Evolutionary conservation across 169 alveolate genomes (phyloP).

Genomic region (Plasmodium knowlesi): DNA sequence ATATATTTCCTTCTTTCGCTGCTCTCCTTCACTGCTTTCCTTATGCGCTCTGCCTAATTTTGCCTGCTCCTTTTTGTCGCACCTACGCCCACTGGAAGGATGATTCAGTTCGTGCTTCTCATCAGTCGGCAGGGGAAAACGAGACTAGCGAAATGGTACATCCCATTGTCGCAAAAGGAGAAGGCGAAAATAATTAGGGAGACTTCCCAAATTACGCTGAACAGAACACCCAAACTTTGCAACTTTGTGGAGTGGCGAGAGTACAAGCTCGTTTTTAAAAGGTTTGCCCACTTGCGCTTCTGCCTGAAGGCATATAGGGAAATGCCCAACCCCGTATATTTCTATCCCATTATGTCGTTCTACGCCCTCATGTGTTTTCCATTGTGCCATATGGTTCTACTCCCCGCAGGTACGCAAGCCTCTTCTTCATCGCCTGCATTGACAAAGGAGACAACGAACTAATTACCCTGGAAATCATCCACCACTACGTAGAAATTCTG

Average conservation of each 20-base stretch:
- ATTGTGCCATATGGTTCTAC: not conserved
- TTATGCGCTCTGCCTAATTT: not conserved
- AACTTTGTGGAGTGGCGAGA: constrained; percentile 98
- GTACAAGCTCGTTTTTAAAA: constrained; percentile 95
- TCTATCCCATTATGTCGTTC: not conserved
- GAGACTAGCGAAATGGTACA: constrained; percentile 96
- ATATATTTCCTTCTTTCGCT: not conserved
- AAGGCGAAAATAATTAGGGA: constrained; percentile 90
- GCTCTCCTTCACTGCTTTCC: not conserved
- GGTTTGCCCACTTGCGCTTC: constrained; percentile 77
- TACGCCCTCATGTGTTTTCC: too few relatives aligned
- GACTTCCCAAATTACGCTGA: constrained; percentile 91
- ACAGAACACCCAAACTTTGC: constrained; percentile 95
- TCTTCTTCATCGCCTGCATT: constrained; percentile 96
- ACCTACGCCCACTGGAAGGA: constrained; percentile 31
- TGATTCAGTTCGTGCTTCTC: constrained; percentile 96
- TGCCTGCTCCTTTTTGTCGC: not conserved
- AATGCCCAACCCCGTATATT: not conserved
- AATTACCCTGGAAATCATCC: constrained; percentile 95
- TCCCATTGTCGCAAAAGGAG: constrained; percentile 88
- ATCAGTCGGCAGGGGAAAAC: constrained; percentile 97
- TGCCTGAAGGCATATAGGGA: not conserved
- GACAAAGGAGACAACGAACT: constrained; percentile 98
- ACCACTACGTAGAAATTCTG: constrained; percentile 97
- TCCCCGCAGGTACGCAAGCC: constrained; percentile 95